Base-by-base conservation (phyloP, 148 eudicot genomes). In the Oxyria digyna region DNA sequence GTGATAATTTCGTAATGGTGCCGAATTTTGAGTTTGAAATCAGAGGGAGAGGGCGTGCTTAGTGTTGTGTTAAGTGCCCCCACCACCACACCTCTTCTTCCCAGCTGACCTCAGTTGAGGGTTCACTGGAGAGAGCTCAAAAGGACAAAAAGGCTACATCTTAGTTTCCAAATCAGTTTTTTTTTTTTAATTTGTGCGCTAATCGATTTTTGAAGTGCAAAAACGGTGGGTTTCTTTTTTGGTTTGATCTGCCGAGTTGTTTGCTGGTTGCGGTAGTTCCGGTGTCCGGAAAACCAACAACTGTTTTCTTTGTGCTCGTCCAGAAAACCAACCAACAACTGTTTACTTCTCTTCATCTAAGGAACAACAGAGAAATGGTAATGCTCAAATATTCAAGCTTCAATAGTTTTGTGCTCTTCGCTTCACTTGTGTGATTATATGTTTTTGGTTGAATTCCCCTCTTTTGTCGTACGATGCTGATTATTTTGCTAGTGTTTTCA, bases 31-130 rank as follows among this genome's bases (percentile, higher is more conserved):
- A 26, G 62, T 55, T 55, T 33, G 62, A 55, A 55, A 55, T 24
- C 32, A 54, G 62, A 26, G 62, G 17, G 32, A 13, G 32, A 55
- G 32, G 17, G 31, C 62, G 62, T 55, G 33, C 41, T 8, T 38
- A 38, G 62, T 26, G 4, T 11, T 23, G 62, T 26, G 62, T 13
- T 54, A 54, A 54, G 62, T 54, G 62, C 32, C 33, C 62, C 62
- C 32, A 54, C 33, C 62, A 38, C 9, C 41, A 21, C 21, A 8
- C 57, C 8, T 55, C 62, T 55, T 24, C 62, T 55, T 55, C 62
- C 31, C 32, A 55, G 62, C 62, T 55, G 62, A 55, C 62, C 62
- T 26, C 17, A 21, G 55, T 42, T 12, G 23, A 52, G 67, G 67
- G 67, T 20, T 33, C 43, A 12, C 68, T 6, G 35, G 15, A 26